A percentile compares a stretch with the other conserved stretches of the same genome.
These are phyloP conservation scores for Cyphellophora europaea DNA, from an alignment of 2,329 filamentous ascomycete species.

Conservation along the genomic window DNA sequence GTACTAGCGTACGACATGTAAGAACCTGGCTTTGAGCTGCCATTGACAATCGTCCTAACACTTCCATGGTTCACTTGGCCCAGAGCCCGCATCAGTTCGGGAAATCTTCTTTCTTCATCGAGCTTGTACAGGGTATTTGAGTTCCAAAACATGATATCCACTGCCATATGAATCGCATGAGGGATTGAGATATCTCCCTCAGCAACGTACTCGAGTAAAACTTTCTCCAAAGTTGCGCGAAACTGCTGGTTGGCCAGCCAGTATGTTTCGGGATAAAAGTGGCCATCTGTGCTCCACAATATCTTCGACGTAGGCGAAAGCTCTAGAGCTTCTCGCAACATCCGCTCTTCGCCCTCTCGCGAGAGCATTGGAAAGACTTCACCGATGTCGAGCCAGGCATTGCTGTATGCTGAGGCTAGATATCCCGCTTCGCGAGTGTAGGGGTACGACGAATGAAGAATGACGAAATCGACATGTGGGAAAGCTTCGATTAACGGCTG, in stretches of 20 bases:
- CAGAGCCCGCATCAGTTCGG: constrained; percentile 17
- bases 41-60: constrained; percentile 17
- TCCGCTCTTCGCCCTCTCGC: constrained; percentile 62
- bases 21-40: constrained; percentile 13
- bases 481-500: constrained; percentile 64
- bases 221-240: constrained; percentile 57
- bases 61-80: constrained; percentile 14
- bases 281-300: constrained; percentile 71
- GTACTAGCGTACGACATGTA: constrained; percentile 14
- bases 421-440: constrained; percentile 72
- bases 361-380: constrained; percentile 74
- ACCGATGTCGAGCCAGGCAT: constrained; percentile 75
- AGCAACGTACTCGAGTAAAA: constrained; percentile 59
- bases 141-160: constrained; percentile 66
- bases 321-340: constrained; percentile 65
- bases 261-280: constrained; percentile 71
- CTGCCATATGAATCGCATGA: constrained; percentile 56
- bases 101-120: constrained; percentile 25
- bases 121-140: constrained; percentile 67
- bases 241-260: constrained; percentile 64
- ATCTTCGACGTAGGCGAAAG: constrained; percentile 66
- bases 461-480: constrained; percentile 60
- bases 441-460: constrained; percentile 74
- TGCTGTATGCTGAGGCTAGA: constrained; percentile 64
- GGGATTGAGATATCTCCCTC: constrained; percentile 50